phyloP scores from a whole-genome alignment of 805 yeast species.

The Hanseniaspora lindneri region DNA sequence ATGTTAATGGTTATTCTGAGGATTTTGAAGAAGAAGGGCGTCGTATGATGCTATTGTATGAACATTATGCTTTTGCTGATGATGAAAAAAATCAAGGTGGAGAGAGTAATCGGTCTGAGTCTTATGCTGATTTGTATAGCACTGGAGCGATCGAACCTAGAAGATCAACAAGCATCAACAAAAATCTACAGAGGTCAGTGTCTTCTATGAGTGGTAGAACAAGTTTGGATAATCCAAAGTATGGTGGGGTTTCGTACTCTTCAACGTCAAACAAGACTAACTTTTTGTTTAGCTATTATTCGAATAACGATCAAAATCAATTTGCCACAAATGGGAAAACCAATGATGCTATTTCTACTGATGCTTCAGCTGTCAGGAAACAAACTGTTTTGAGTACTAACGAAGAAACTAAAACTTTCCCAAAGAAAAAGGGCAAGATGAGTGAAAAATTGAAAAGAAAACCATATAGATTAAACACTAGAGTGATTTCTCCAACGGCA shows the following conservation, averaged over 20 bases:
- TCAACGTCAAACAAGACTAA: conserved; percentile 4
- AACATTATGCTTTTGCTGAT: conserved; percentile 7
- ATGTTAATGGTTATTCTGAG: not conserved
- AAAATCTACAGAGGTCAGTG: conserved; percentile 1
- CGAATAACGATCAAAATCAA: not conserved
- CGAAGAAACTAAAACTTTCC: not conserved
- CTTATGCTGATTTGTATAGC: conserved; percentile 1
- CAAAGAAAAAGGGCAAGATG: conserved; percentile 8
- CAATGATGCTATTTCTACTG: no score
- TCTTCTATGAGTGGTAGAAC: conserved; percentile 4
- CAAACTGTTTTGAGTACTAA: not conserved
- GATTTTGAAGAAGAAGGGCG: conserved; percentile 16
- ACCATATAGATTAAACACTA: conserved; percentile 14
- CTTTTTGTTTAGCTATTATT: conserved; percentile 6
- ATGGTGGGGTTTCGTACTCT: conserved; percentile 12
- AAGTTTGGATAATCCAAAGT: conserved; percentile 6
- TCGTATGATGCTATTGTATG: conserved; percentile 16
- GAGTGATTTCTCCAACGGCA: conserved; percentile 13
- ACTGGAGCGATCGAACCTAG: not conserved
- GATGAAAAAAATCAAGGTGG: conserved; percentile 1
- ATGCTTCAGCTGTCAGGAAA: not conserved
- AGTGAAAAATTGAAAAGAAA: conserved; percentile 13
- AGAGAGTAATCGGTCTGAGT: not conserved
- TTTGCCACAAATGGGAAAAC: not conserved
- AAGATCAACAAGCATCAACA: conserved; percentile 11